A percentile compares a stretch with the other conserved stretches of the same genome.
These are phyloP conservation scores for Mortierella sp. DNA, from an alignment of 371 early-diverging fungal species.

Conservation along the genomic window DNA sequence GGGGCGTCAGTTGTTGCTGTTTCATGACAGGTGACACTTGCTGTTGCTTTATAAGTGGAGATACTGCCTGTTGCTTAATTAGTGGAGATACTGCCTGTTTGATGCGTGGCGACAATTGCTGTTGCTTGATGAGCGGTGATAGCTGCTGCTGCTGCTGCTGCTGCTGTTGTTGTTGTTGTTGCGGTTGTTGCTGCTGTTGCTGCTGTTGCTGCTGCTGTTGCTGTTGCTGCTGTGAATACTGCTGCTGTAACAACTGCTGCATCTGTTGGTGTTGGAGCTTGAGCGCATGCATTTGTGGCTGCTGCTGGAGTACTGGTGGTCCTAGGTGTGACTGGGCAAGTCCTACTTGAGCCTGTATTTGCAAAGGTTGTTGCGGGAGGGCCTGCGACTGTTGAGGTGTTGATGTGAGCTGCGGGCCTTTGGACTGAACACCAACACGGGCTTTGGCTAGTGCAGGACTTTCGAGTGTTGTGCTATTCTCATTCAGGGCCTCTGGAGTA, in stretches of 20 bases:
- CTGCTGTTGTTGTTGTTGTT: constrained; percentile 8
- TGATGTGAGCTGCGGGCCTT: neutral
- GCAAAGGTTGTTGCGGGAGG: neutral
- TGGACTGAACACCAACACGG: neutral
- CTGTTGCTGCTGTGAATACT: constrained; percentile 8
- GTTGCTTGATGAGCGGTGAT: constrained; percentile 8
- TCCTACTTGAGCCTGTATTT: neutral
- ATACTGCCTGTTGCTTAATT: constrained; percentile 9
- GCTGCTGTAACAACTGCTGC: constrained; percentile 2
- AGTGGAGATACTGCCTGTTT: constrained; percentile 5
- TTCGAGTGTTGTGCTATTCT: constrained; percentile 10
- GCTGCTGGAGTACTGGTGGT: neutral
- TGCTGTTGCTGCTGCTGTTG: constrained; percentile 1
- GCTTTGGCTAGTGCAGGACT: constrained; percentile 16
- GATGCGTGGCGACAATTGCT: constrained; percentile 9
- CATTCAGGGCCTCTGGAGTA: constrained; percentile 3
- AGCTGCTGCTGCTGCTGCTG: constrained; percentile 16
- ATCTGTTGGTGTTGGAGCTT: constrained; percentile 2
- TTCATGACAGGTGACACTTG: no score
- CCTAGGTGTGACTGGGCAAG: neutral
- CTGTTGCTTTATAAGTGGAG: no score
- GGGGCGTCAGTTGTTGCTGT: no score
- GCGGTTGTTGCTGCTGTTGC: constrained; percentile 15
- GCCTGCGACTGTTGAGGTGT: constrained; percentile 1
- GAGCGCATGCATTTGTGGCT: neutral